A percentile compares a stretch with the other conserved stretches of the same genome.
Evolutionary conservation across 257 asterid species (phyloP).

Genomic region (Asclepias syriaca): DNA sequence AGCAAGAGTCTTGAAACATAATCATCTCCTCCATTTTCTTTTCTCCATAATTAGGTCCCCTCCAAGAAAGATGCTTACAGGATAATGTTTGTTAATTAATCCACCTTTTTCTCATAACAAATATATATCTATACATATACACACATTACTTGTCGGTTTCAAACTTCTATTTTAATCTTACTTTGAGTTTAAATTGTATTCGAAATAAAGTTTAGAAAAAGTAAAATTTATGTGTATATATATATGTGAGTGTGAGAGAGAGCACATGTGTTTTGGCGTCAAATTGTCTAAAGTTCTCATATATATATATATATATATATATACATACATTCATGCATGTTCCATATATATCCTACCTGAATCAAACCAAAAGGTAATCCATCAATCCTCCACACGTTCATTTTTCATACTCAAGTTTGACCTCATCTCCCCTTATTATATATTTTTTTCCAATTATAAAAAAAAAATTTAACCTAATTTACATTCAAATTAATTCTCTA

Average conservation of each 20-base stretch:
- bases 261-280: constrained; percentile 17
- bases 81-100: neutral
- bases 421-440: neutral
- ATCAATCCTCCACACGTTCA: neutral
- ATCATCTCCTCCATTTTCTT: neutral
- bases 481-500: no score
- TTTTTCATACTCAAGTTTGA: neutral
- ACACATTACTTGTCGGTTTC: no score
- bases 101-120: no score
- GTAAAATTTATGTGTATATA: no score
- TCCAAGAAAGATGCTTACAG: neutral
- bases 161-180: no score
- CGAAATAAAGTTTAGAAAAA: no score
- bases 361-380: neutral
- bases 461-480: no score
- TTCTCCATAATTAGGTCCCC: neutral
- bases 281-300: neutral
- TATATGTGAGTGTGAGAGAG: neutral
- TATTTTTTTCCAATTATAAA: no score
- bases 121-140: no score
- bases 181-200: no score
- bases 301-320: no score
- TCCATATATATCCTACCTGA: neutral
- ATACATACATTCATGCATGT: no score
- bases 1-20: neutral